Conservation (phyloP, 176 grass and related monocot species). For the Dendrocalamus sinicus region DNA sequence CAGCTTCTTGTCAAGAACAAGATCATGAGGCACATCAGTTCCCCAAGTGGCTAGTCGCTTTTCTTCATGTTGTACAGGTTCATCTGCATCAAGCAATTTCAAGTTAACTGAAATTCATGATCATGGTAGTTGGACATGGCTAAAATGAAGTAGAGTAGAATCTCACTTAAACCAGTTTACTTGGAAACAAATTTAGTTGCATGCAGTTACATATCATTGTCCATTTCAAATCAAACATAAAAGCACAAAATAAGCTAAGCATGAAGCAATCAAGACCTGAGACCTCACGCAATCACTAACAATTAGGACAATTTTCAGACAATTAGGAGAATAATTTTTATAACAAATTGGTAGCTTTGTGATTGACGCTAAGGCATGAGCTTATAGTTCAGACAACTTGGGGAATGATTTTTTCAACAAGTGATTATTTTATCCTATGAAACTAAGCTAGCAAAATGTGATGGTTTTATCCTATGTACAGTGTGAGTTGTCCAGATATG, state of each 20-base stretch:
- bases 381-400: background rate
- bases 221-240: background rate
- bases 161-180: constrained; percentile 6
- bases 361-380: background rate
- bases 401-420: background rate
- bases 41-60: constrained; percentile 90
- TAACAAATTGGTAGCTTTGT: background rate
- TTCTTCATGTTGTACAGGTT: constrained; percentile 66
- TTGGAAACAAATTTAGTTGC: background rate
- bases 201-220: background rate
- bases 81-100: constrained; percentile 51
- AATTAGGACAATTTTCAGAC: constrained; percentile 6
- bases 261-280: background rate
- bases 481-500: background rate
- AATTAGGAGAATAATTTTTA: background rate
- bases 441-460: background rate
- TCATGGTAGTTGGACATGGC: background rate
- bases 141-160: background rate
- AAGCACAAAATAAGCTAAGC: background rate
- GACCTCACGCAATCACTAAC: background rate
- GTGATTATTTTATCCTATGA: background rate
- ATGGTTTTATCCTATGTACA: background rate
- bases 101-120: constrained; percentile 24
- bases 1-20: constrained; percentile 81
- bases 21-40: constrained; percentile 84